Evolutionary conservation across 208 protist species (phyloP).

Genomic region (Paratrypanosoma confusum): DNA sequence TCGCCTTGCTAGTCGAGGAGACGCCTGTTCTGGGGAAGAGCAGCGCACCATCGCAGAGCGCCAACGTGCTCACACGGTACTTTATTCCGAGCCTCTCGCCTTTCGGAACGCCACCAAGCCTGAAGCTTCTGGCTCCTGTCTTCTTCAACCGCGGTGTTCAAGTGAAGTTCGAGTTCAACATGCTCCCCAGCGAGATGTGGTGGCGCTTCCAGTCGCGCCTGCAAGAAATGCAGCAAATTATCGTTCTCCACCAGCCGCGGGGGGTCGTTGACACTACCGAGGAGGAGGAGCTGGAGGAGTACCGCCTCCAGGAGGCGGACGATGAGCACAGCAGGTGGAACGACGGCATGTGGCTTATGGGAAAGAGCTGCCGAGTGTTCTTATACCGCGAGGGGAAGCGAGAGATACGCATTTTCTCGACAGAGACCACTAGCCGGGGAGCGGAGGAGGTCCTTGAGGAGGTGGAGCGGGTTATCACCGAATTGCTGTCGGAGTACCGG

Average conservation of each 20-base stretch:
- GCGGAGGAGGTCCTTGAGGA: constrained; percentile 53
- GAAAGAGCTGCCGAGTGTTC: constrained; percentile 48
- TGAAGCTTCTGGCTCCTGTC: constrained; percentile 54
- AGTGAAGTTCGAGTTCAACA: constrained; percentile 71
- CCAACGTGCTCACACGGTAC: constrained; percentile 54
- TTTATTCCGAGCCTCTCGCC: constrained; percentile 75
- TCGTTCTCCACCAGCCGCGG: constrained; percentile 53
- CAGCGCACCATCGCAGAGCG: not conserved
- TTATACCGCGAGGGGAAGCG: constrained; percentile 53
- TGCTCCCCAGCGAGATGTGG: constrained; percentile 82
- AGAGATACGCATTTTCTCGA: constrained; percentile 46
- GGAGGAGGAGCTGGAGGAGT: constrained; percentile 48
- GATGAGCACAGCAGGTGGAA: constrained; percentile 80
- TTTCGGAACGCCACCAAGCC: constrained; percentile 21
- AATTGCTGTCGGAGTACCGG: constrained; percentile 58
- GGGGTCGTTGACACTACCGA: constrained; percentile 5
- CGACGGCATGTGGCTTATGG: constrained; percentile 76
- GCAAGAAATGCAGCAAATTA: constrained; percentile 32
- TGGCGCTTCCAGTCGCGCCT: constrained; percentile 69
- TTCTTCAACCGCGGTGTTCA: constrained; percentile 70
- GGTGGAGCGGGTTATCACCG: constrained; percentile 34
- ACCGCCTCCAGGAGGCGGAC: constrained; percentile 54
- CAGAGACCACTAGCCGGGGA: constrained; percentile 27
- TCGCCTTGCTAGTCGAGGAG: constrained; percentile 51
- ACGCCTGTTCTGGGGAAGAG: constrained; percentile 7